A percentile compares a stretch with the other conserved stretches of the same genome.
phyloP scores from a whole-genome alignment of 805 yeast species.

The Metschnikowia similis region DNA sequence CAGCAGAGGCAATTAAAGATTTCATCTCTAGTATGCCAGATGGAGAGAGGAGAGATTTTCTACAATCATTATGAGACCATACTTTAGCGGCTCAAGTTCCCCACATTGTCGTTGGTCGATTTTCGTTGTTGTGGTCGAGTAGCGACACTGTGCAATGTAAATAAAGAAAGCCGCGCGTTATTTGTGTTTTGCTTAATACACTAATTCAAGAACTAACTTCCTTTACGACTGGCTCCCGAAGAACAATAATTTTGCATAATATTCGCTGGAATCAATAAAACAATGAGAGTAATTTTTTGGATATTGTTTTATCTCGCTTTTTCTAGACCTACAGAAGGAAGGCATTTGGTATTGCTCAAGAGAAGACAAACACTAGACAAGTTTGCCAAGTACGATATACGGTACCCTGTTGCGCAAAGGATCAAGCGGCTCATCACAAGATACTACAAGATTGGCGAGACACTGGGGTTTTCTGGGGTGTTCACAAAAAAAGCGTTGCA shows the following conservation, averaged over 20 bases:
- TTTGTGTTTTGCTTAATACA: not conserved
- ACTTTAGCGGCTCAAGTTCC: not conserved
- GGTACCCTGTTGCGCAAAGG: constrained; percentile 33
- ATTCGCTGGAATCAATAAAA: not conserved
- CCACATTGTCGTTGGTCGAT: not conserved
- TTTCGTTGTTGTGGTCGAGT: constrained; percentile 5
- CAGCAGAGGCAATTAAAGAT: constrained; percentile 33
- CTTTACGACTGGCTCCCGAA: not conserved
- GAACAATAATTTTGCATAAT: not conserved
- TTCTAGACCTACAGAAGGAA: constrained; percentile 2
- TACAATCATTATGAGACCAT: constrained; percentile 17
- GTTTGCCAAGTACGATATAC: constrained; percentile 44
- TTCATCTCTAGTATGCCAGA: constrained; percentile 31
- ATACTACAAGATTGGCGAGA: constrained; percentile 62
- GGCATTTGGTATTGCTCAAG: constrained; percentile 51
- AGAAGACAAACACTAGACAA: constrained; percentile 45
- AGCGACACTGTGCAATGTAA: not conserved
- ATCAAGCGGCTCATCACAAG: constrained; percentile 45
- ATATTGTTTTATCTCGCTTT: constrained; percentile 2
- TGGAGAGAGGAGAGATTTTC: constrained; percentile 29
- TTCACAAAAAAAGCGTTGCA: constrained; percentile 47
- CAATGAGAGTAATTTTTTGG: not conserved
- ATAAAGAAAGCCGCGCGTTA: constrained; percentile 1
- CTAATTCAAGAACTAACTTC: not conserved
- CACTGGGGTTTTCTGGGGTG: constrained; percentile 66